Conservation (phyloP, 1,284 basidiomycete species). For the Inonotus hispidus region DNA sequence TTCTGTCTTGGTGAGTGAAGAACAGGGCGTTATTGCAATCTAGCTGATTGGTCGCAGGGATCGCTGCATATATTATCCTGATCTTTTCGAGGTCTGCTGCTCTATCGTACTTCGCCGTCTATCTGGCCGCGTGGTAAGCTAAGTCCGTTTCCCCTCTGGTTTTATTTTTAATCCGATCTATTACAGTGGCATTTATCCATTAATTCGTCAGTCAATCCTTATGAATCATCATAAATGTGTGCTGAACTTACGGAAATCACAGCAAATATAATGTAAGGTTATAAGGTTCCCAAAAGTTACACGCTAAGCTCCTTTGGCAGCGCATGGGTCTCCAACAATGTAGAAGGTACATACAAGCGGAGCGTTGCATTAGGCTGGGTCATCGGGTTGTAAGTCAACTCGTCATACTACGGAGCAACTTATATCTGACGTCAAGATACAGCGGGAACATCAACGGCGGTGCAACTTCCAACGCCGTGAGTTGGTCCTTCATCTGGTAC, state of each 20-base stretch:
- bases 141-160: slow-evolving; percentile 18
- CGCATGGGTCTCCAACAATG: slow-evolving; percentile 67
- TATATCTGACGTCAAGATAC: not conserved
- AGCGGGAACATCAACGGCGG: slow-evolving; percentile 45
- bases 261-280: slow-evolving; percentile 59
- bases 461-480: slow-evolving; percentile 41
- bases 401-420: not conserved
- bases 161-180: not conserved
- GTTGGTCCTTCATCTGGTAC: not conserved
- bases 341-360: slow-evolving; percentile 72
- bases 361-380: slow-evolving; percentile 68
- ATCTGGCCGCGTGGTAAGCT: slow-evolving; percentile 52
- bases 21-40: slow-evolving; percentile 39
- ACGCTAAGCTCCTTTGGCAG: slow-evolving; percentile 26
- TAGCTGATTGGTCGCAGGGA: slow-evolving; percentile 30
- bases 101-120: slow-evolving; percentile 66
- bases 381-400: slow-evolving; percentile 38
- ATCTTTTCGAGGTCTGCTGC: slow-evolving; percentile 53
- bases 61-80: slow-evolving; percentile 64
- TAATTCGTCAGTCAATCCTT: slow-evolving; percentile 46
- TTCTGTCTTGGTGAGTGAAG: slow-evolving; percentile 35
- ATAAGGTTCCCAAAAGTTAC: not conserved
- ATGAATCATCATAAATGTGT: not conserved
- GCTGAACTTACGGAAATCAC: not conserved
- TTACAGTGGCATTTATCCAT: slow-evolving; percentile 61